Base-by-base conservation (phyloP, 2,329 filamentous ascomycete genomes). In the Phialophora macrospora region DNA sequence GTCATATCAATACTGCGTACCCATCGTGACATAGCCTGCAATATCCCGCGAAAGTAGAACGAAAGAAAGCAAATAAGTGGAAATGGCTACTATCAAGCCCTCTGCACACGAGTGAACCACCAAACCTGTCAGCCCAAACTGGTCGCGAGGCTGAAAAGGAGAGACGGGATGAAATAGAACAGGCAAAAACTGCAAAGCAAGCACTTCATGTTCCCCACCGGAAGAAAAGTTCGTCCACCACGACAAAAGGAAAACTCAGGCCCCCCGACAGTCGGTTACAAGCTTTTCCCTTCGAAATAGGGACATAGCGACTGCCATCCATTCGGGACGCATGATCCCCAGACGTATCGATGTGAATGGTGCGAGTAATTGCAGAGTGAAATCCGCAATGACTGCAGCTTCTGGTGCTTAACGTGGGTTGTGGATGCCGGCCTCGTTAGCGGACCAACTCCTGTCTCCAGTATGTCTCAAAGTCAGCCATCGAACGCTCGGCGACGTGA, bases 391-490 rank as follows among this genome's bases (percentile, higher is more conserved):
- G 38, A n/a, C 14, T 44, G 17, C 17, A 44, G 38, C 38, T 44
- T 6, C 6, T n/a, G 38, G 2, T 44, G 38, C 38, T 20, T 44
- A 44, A 44, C 38, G 38, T 44, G 17, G 38, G 7, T 44, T 44
- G 6, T 20, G 17, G 14, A 44, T 5, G 3, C 17, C 5, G 38
- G 14, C 38, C 38, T 8, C 6, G 4, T n/a, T 7, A 44, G 17
- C 38, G 38, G 7, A 5, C 17, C 14, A 44, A 3, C 38, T 58
- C 55, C 12, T 46, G 22, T 17, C 24, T 48, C 22, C 34, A 63
- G 32, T 64, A 67, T 11, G 22, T 11, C 2, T 56, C 44, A 32
- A 67, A 60, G 14, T 55, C 48, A 7, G 30, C 22, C 51, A 51
- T 32, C 22, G 55, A 60, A 5, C 28, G n/a, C 1, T 44, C 28